These are phyloP conservation scores for Globisporangium irregulare DNA, from an alignment of 352 stramenopile species.

Conservation along the genomic window DNA sequence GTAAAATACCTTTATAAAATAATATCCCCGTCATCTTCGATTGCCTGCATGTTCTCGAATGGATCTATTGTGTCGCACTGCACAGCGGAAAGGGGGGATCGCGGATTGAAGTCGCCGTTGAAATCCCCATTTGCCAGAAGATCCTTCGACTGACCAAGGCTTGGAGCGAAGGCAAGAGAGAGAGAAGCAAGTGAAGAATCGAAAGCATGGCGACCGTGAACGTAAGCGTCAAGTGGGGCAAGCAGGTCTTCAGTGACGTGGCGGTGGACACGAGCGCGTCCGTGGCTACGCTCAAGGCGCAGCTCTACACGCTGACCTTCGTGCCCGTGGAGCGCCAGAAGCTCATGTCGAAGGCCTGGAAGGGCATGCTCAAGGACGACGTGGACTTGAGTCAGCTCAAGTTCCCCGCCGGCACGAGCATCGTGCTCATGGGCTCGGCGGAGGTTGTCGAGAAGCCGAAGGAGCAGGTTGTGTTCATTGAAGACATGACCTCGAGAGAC, in stretches of 20 bases:
- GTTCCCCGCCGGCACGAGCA: constrained; percentile 50
- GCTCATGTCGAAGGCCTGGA: constrained; percentile 89
- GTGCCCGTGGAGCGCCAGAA: constrained; percentile 87
- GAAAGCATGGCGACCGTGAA: constrained; percentile 42
- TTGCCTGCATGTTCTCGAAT: background rate
- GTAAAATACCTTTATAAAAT: background rate
- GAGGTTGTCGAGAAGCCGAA: constrained; percentile 88
- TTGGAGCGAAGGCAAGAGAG: background rate
- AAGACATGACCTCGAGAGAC: constrained; percentile 83
- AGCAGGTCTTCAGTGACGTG: constrained; percentile 74
- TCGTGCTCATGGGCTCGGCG: constrained; percentile 95
- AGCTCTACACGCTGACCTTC: constrained; percentile 80
- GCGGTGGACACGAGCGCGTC: constrained; percentile 60
- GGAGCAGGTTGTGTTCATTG: constrained; percentile 79
- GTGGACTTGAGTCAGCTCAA: constrained; percentile 55
- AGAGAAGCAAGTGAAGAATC: background rate
- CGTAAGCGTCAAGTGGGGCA: constrained; percentile 86
- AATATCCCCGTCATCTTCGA: background rate
- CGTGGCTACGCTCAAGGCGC: constrained; percentile 73
- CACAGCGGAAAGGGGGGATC: constrained; percentile 1
- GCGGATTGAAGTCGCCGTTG: constrained; percentile 3
- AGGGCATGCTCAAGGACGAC: constrained; percentile 89
- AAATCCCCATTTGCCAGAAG: background rate
- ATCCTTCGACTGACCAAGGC: background rate
- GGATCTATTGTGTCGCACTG: background rate